Base-by-base conservation (phyloP, 495 filamentous ascomycete genomes). In the Penicillium arizonense region DNA sequence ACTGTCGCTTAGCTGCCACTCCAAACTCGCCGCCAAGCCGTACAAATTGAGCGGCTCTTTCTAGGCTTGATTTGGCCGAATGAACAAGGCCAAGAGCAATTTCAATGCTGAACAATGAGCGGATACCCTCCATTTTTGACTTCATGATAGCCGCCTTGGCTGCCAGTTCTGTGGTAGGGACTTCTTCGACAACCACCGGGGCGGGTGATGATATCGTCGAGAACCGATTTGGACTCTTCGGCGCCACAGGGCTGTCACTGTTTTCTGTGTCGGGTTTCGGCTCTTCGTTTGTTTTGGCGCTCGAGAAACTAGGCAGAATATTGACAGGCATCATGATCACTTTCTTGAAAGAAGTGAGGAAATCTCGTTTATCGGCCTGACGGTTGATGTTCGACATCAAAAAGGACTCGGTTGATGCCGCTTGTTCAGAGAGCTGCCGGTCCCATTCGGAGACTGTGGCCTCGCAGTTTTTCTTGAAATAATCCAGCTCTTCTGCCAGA, bases 281-380 rank as follows among this genome's bases (percentile, higher is more conserved):
- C 26, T 65, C 53, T 14, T 54, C 78, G 46, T 61, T 75, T 20
- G 68, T 35, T 60, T 82, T 72, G 57, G 77, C 80, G 23, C 71
- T 62, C 8, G 82, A 83, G 43, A 87, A 81, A 21, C 81, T 78
- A 4, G 90, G 90, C 3, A 97, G 71, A 21, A 92, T 91, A 43
- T 90, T 94, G 26, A 97, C 92, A 20, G 95, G 95, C 85, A 96
- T 91, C 89, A 97, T 96, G 56, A 99, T 90, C 9, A 99, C 94
- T 63, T 99, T 97, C 69, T 91, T 97, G 76, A 99, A 99, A 2
- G 91, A 95, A 14, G 84, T 93, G 57, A 99, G 64, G 62, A 99
- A 99, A 67, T 99, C 95, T 39, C 87, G 85, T 68, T 99, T 99
- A 63, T 94, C 95, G 3, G 89, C 93, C 74, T 96, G 91, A 24